These are phyloP conservation scores for Scedosporium dehoogii DNA, from an alignment of 2,329 filamentous ascomycete genomes.

Conservation along the genomic window DNA sequence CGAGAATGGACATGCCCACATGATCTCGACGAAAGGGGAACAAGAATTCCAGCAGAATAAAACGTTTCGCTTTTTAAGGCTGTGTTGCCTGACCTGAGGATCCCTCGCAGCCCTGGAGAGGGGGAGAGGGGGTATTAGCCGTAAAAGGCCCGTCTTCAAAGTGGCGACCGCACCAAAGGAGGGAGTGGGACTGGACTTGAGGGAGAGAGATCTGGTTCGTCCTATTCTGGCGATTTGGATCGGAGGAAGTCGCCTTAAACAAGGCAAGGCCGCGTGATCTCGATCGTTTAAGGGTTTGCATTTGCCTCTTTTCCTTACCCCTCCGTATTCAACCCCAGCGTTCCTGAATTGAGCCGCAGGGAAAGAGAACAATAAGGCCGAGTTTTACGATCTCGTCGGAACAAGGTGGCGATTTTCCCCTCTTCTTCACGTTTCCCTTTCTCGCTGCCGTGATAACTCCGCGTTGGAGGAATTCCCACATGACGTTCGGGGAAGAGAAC, in stretches of 20 bases:
- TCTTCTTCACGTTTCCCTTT: not conserved
- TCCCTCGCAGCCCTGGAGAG: not conserved
- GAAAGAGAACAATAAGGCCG: not conserved
- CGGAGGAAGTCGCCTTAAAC: too few relatives aligned
- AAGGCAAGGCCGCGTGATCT: not conserved
- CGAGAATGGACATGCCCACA: not conserved
- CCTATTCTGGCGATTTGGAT: not conserved
- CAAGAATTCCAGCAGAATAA: not conserved
- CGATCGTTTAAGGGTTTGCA: not conserved
- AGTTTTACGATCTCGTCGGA: not conserved
- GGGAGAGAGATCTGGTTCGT: not conserved
- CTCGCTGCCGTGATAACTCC: not conserved
- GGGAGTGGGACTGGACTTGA: not conserved
- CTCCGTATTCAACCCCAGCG: not conserved
- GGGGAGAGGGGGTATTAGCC: not conserved
- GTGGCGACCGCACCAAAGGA: not conserved
- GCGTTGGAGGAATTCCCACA: not conserved
- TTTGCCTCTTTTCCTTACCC: too few relatives aligned
- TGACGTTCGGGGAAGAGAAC: not conserved
- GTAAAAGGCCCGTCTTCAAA: constrained; percentile 1
- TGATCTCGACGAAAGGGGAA: not conserved
- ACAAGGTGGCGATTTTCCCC: not conserved
- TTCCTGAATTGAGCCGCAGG: not conserved
- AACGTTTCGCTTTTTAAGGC: not conserved
- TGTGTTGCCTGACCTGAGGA: not conserved